phyloP scores from a whole-genome alignment of 371 early-diverging fungal species.

The Saksenaea vasiformis region DNA sequence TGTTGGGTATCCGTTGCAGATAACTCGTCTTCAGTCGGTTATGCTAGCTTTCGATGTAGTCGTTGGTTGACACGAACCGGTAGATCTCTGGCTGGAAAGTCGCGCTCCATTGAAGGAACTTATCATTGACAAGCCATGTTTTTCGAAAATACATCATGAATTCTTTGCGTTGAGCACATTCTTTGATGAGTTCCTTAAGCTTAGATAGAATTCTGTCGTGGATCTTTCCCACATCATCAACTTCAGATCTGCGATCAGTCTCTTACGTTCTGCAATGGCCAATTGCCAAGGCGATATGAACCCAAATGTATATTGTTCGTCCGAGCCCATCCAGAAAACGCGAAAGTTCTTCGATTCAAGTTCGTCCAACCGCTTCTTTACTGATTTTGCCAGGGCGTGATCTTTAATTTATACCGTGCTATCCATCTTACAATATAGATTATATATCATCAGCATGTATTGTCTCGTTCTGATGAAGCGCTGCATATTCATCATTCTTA shows the following conservation, averaged over 20 bases:
- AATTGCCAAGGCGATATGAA: background rate
- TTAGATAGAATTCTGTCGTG: background rate
- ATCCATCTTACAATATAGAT: too few species aligned
- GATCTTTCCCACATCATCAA: background rate
- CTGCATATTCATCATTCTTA: background rate
- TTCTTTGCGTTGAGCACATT: background rate
- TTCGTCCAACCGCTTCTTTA: too few species aligned
- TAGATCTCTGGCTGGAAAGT: background rate
- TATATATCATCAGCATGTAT: too few species aligned
- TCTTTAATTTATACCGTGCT: too few species aligned
- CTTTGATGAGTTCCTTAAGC: background rate
- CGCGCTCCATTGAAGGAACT: background rate
- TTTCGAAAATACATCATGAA: background rate
- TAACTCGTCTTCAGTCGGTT: background rate
- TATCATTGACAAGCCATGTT: background rate
- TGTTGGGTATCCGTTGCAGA: background rate
- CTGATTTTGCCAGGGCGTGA: too few species aligned
- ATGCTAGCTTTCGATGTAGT: constrained; percentile 8
- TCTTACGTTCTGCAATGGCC: background rate
- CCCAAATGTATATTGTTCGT: background rate
- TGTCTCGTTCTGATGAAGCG: too few species aligned
- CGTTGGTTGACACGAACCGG: constrained; percentile 1
- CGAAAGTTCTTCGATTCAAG: too few species aligned
- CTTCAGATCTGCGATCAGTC: background rate
- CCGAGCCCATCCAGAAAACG: background rate